Conservation (phyloP, 805 yeast genomes). For the Ogataea kodamae region DNA sequence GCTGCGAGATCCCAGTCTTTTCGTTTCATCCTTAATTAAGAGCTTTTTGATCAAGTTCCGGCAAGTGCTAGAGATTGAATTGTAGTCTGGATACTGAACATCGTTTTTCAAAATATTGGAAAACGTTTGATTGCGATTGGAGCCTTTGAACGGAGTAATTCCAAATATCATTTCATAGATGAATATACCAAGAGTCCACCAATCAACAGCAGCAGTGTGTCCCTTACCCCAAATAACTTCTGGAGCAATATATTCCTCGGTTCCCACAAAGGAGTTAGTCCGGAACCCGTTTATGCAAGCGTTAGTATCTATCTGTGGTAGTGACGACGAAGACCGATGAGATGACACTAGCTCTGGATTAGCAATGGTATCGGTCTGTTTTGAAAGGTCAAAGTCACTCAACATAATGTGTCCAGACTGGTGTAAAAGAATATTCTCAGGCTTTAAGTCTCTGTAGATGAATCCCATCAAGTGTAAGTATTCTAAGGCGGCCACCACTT, state of each 20-base stretch:
- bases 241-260: slow-evolving; percentile 98
- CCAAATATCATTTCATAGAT: slow-evolving; percentile 94
- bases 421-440: slow-evolving; percentile 90
- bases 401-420: slow-evolving; percentile 98
- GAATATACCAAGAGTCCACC: slow-evolving; percentile 98
- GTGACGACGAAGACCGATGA: slow-evolving; percentile 33
- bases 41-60: slow-evolving; percentile 76
- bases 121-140: slow-evolving; percentile 83
- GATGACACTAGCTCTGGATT: slow-evolving; percentile 62
- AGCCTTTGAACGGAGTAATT: slow-evolving; percentile 94
- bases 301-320: slow-evolving; percentile 83
- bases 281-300: slow-evolving; percentile 94
- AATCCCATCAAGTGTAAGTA: slow-evolving; percentile 95
- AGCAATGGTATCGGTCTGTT: slow-evolving; percentile 75
- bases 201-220: slow-evolving; percentile 96
- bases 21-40: slow-evolving; percentile 82
- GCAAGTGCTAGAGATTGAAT: slow-evolving; percentile 64
- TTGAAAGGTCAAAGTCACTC: slow-evolving; percentile 92
- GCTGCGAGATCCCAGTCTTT: slow-evolving; percentile 83
- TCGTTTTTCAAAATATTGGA: slow-evolving; percentile 82
- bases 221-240: slow-evolving; percentile 97
- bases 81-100: slow-evolving; percentile 67
- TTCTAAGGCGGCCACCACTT: slow-evolving; percentile 95
- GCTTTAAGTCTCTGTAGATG: slow-evolving; percentile 93
- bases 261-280: slow-evolving; percentile 97